Evolutionary conservation across 2,329 filamentous ascomycete genomes (phyloP), one percentile per base, ranked within the genome.

Genomic region (Cladosporium sp.): DNA sequence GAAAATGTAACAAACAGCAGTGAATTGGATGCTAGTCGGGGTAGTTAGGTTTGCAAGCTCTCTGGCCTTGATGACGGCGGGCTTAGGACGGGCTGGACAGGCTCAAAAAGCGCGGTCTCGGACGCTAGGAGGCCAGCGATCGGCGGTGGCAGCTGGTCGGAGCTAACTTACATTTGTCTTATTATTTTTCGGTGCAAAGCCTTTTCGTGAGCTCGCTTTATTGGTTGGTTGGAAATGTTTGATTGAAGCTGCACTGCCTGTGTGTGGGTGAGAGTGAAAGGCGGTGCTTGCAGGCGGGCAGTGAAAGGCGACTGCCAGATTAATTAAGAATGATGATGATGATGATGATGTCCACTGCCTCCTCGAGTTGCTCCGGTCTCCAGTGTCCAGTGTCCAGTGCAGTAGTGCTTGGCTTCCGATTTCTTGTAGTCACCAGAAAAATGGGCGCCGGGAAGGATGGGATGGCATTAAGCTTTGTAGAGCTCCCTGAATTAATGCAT

Each of bases 1-100:
- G 33, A 59, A 59, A 59, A 59, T 59, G 37, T 33, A 59, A 59
- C 37, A 59, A 59, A 59, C 56, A 40, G 55, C 8, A 37, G 37
- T 44, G 37, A 44, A 44, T 44, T 53, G 29, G 14, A 33, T 55
- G 52, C 52, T 55, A 46, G 40, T 46, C 26, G 18, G 52, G 31
- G 52, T 55, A 52, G 49, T 28, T 52, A 59, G 56, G 56, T 44
- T 59, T 40, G 58, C 52, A 29, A 55, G 52, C 52, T 55, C 28
- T 16, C 50, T 53, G 14, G 52, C 33, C 28, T n/a, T 55, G 52
- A 55, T 55, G 52, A 55, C 52, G 52, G 52, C 52, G 52, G 40
- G 40, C 40, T n/a, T 46, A n/a, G 5, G 18, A 44, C 40, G 40
- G 40, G 50, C 50, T 53, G 16, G 50, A 31, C 52, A 18, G 52